These are phyloP conservation scores for Kalmanozyma brasiliensis DNA, from an alignment of 1,284 basidiomycete genomes.

Conservation along the genomic window DNA sequence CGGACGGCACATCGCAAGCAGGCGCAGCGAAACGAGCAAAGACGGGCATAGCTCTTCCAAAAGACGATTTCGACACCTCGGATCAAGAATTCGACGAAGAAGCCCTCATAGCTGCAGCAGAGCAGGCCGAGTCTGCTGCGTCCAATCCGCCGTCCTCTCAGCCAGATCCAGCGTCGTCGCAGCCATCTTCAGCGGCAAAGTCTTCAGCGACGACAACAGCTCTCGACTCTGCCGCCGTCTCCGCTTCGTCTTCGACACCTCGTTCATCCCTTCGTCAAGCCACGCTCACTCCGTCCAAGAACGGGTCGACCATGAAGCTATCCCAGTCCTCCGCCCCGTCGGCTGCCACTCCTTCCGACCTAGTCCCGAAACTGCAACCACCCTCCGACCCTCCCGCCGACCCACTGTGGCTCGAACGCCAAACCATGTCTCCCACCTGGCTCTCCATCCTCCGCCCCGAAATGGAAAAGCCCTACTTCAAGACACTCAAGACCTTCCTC, in stretches of 20 bases:
- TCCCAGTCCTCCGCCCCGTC: background rate
- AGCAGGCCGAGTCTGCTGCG: conserved; percentile 41
- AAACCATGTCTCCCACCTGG: conserved; percentile 63
- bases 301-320: background rate
- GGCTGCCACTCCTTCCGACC: background rate
- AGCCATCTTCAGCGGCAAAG: conserved; percentile 1
- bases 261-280: conserved; percentile 11
- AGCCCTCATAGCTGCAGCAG: conserved; percentile 52
- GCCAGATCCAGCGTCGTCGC: conserved; percentile 7
- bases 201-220: background rate
- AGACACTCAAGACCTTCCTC: conserved; percentile 59
- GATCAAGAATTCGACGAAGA: conserved; percentile 43
- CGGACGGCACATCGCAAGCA: background rate
- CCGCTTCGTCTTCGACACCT: conserved; percentile 5
- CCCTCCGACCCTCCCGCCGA: conserved; percentile 27
- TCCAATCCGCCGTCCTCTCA: conserved; percentile 15
- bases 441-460: conserved; percentile 50
- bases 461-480: conserved; percentile 58
- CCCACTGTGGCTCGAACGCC: conserved; percentile 57
- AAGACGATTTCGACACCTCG: conserved; percentile 51
- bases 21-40: conserved; percentile 8
- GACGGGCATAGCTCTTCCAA: background rate
- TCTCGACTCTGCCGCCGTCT: background rate
- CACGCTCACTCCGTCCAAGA: conserved; percentile 25
- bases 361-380: conserved; percentile 14